A percentile compares a stretch with the other conserved stretches of the same genome.
Conservation (phyloP, 2,329 filamentous ascomycete species). For the Sarocladium oryzae region DNA sequence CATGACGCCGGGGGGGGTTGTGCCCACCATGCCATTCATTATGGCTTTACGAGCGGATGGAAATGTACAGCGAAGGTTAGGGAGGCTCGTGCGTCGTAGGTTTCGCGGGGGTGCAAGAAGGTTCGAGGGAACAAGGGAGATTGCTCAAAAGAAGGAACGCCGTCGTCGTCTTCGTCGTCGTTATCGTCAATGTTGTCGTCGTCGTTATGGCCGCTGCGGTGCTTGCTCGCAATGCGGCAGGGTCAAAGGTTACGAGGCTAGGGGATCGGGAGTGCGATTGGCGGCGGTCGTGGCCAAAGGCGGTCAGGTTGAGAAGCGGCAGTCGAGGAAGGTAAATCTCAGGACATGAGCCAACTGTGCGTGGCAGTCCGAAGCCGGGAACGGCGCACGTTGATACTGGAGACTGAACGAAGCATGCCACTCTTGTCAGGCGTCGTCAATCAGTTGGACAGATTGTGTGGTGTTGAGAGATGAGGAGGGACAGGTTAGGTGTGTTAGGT, state of each 20-base stretch:
- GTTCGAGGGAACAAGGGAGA: neutral
- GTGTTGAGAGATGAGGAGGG: neutral
- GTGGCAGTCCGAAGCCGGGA: constrained; percentile 3
- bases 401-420: constrained; percentile 4
- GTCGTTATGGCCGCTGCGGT: neutral
- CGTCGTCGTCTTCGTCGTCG: neutral
- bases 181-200: neutral
- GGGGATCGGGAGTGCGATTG: neutral
- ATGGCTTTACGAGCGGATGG: constrained; percentile 16
- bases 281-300: neutral
- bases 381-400: neutral
- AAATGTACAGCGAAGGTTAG: constrained; percentile 19
- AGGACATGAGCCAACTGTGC: constrained; percentile 1
- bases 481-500: constrained; percentile 2
- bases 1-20: constrained; percentile 61
- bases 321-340: neutral
- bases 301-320: constrained; percentile 2
- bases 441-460: constrained; percentile 2
- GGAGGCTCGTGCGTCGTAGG: neutral
- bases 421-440: neutral
- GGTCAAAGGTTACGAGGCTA: neutral
- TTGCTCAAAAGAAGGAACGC: neutral
- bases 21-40: constrained; percentile 58
- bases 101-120: neutral
- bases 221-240: neutral